Percentiles rank a stretch among this genome's conserved stretches.
These are phyloP conservation scores for Sarcocystis neurona DNA, from an alignment of 169 alveolate species.

Conservation along the genomic window DNA sequence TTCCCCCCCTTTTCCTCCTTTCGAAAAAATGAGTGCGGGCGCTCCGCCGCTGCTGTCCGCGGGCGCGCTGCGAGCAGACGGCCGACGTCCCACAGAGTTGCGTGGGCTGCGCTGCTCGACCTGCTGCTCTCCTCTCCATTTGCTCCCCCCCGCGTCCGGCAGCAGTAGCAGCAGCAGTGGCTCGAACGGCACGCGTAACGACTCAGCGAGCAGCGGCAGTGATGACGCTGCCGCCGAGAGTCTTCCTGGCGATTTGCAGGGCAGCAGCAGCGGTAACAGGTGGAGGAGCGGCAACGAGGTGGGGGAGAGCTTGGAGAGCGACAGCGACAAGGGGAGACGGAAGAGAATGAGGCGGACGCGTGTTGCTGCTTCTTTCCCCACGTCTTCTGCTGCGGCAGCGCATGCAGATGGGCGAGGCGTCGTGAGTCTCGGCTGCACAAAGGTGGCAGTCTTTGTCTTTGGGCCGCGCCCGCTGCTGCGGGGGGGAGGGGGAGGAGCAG, in stretches of 20 bases:
- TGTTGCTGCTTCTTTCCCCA: background rate
- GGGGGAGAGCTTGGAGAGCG: background rate
- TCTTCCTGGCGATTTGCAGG: background rate
- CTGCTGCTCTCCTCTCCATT: background rate
- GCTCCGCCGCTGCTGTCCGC: too few species aligned
- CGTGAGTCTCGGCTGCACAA: constrained; percentile 9
- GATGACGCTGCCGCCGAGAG: too few species aligned
- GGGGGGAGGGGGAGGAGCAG: background rate
- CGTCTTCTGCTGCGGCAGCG: background rate
- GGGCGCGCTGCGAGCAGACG: constrained; percentile 9
- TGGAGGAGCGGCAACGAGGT: background rate
- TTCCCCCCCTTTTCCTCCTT: too few species aligned
- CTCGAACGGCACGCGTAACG: too few species aligned
- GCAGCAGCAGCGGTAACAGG: too few species aligned
- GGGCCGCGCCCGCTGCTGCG: background rate
- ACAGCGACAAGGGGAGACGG: too few species aligned
- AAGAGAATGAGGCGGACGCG: too few species aligned
- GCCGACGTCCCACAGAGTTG: background rate
- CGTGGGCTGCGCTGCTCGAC: constrained; percentile 14
- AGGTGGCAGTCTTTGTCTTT: constrained; percentile 20
- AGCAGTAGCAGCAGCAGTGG: too few species aligned
- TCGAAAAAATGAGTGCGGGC: too few species aligned
- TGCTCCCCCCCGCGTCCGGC: background rate
- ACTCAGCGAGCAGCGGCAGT: background rate
- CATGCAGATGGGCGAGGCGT: constrained; percentile 13